A percentile compares a stretch with the other conserved stretches of the same genome.
phyloP scores from a whole-genome alignment of 78 protist genomes.

The Pelomyxa schiedti region DNA sequence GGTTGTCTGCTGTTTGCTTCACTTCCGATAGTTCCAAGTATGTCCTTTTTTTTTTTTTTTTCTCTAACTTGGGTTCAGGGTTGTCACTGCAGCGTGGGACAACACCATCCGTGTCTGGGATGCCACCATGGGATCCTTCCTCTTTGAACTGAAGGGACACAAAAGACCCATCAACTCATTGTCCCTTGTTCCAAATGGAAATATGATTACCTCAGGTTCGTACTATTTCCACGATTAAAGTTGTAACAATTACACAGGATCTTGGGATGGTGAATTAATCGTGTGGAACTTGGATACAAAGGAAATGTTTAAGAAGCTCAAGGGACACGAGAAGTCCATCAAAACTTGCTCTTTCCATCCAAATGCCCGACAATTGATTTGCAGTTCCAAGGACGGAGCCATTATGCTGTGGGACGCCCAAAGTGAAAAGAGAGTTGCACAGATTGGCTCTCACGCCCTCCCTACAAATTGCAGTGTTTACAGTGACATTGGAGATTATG shows the following conservation, averaged over 20 bases:
- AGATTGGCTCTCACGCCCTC: constrained; percentile 16
- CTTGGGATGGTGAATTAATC: neutral
- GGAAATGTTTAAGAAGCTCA: neutral
- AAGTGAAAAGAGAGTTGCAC: neutral
- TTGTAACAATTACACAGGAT: too few relatives aligned
- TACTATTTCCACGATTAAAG: too few relatives aligned
- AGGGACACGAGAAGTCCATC: neutral
- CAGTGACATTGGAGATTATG: constrained; percentile 17
- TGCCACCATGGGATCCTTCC: neutral
- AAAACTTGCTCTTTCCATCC: neutral
- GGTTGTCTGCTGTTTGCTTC: constrained; percentile 21
- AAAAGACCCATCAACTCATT: neutral
- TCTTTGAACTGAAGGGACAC: neutral
- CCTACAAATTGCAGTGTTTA: constrained; percentile 26
- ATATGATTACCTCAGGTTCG: too few relatives aligned
- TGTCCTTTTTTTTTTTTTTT: too few relatives aligned
- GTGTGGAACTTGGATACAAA: neutral
- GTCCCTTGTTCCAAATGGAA: too few relatives aligned
- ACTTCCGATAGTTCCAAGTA: constrained; percentile 8
- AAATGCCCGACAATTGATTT: neutral
- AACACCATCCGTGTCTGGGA: neutral
- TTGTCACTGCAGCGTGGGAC: constrained; percentile 34
- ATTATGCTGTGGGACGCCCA: constrained; percentile 5
- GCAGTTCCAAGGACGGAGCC: neutral
- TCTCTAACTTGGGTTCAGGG: too few relatives aligned